Evolutionary conservation across 2,329 filamentous ascomycete genomes (phyloP), one percentile per base, ranked within the genome.

Genomic region (Juglanconis juglandina): DNA sequence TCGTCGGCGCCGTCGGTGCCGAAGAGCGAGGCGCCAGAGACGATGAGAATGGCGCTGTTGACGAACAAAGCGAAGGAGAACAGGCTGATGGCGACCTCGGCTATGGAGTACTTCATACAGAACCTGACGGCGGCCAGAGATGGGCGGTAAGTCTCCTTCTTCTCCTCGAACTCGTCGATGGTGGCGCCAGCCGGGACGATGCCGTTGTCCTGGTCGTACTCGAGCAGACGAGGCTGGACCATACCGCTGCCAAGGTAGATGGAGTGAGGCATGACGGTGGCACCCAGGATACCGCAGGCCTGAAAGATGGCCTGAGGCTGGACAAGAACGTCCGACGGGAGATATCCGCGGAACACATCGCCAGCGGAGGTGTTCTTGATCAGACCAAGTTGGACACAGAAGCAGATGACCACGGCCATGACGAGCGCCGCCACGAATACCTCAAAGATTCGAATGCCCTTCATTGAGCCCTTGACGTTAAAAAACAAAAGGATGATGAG

Each of bases 21-120:
- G 5, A 81, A 75, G 67, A 87, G 91, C 0, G 96, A 81, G 0
- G 89, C 87, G 24, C 91, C 91, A 0, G 91, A 86, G 14, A 91
- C 87, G 65, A 93, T 91, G n/a, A 93, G 79, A 66, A 93, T 92
- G 9, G 89, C 81, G 58, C 85, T 89, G 75, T 92, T 93, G 66
- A 92, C 88, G 67, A 93, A 93, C 4, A 92, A 79, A 0, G 90
- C 90, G 70, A 92, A 92, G 0, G 88, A 90, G 70, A 91, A 90
- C 30, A 93, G 84, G 0, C 87, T 89, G 39, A 91, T 70, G 1
- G 82, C 77, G 4, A 92, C 76, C 69, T 93, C 90, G 17, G 82
- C 76, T 59, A 89, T 86, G 5, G 87, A 90, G 70, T 88, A 88
- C 58, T 83, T 87, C 68, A 92, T 81, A 62, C 87, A 92, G 63